Evolutionary conservation across 805 yeast species (phyloP).

Genomic region (Zygoascus biomembranicola): DNA sequence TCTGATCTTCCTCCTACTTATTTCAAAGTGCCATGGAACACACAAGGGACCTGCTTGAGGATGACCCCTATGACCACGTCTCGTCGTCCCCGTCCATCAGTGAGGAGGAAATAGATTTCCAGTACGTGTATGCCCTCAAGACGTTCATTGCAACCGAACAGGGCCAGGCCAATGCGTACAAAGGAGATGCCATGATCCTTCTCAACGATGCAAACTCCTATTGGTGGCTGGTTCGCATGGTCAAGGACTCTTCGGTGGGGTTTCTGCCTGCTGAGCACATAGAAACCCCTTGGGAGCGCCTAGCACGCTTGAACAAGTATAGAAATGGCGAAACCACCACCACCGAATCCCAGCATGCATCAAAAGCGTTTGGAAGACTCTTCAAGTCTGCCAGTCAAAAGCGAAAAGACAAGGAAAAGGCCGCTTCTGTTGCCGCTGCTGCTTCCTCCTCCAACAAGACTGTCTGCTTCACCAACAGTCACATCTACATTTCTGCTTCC

Average conservation of each 20-base stretch:
- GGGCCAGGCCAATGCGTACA: slow-evolving; percentile 70
- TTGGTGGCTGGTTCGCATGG: slow-evolving; percentile 85
- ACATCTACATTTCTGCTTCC: slow-evolving; percentile 21
- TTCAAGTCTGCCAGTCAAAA: slow-evolving; percentile 7
- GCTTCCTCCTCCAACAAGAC: slow-evolving; percentile 1
- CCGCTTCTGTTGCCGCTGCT: neutral
- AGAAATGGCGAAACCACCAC: slow-evolving; percentile 58
- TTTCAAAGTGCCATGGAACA: neutral
- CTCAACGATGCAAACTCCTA: slow-evolving; percentile 86
- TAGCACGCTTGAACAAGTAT: slow-evolving; percentile 89
- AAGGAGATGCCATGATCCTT: slow-evolving; percentile 76
- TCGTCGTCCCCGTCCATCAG: slow-evolving; percentile 57
- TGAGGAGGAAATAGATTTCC: slow-evolving; percentile 64
- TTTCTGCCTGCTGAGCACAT: slow-evolving; percentile 95
- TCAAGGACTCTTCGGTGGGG: slow-evolving; percentile 64
- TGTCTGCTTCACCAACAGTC: slow-evolving; percentile 15
- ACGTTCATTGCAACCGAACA: slow-evolving; percentile 90
- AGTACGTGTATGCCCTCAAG: slow-evolving; percentile 73
- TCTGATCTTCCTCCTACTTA: neutral
- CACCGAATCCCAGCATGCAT: slow-evolving; percentile 1
- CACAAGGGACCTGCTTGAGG: slow-evolving; percentile 11
- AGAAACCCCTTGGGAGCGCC: slow-evolving; percentile 83
- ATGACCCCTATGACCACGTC: slow-evolving; percentile 32
- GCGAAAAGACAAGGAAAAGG: slow-evolving; percentile 3
- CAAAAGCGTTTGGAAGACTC: slow-evolving; percentile 10